phyloP scores from a whole-genome alignment of 352 stramenopile species.

The Globisporangium middletonii region DNA sequence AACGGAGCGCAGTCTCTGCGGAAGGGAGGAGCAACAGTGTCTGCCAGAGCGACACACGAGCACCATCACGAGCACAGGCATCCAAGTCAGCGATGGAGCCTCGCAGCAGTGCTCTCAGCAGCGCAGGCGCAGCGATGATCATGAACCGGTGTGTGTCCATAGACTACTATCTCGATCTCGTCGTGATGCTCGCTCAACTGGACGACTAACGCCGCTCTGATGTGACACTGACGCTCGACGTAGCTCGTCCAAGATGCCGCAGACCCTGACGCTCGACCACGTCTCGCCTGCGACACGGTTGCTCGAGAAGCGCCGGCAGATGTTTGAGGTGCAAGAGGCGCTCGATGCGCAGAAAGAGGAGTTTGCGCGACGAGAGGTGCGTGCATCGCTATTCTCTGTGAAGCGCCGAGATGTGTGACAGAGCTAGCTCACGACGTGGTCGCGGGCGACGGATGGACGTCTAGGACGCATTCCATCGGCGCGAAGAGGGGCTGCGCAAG shows the following conservation, averaged over 20 bases:
- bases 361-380: constrained; percentile 73
- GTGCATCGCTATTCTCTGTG: not conserved
- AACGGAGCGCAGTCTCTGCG: too few species aligned
- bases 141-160: constrained; percentile 37
- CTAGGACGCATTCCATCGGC: constrained; percentile 89
- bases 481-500: constrained; percentile 89
- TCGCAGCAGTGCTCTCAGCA: constrained; percentile 46
- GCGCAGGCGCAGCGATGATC: constrained; percentile 60
- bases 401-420: not conserved
- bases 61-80: not conserved
- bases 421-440: not conserved
- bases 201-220: not conserved
- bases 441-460: not conserved
- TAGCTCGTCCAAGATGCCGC: constrained; percentile 56
- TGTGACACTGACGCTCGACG: not conserved
- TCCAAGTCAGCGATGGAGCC: constrained; percentile 28
- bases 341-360: constrained; percentile 93
- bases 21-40: too few species aligned
- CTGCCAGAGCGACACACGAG: too few species aligned
- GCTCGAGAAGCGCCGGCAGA: constrained; percentile 92
- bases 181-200: too few species aligned
- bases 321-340: constrained; percentile 94
- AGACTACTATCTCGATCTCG: too few species aligned
- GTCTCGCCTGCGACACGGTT: constrained; percentile 90
- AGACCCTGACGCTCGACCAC: constrained; percentile 90